These are phyloP conservation scores for Globisporangium nagaii DNA, from an alignment of 352 stramenopile genomes.

Conservation along the genomic window DNA sequence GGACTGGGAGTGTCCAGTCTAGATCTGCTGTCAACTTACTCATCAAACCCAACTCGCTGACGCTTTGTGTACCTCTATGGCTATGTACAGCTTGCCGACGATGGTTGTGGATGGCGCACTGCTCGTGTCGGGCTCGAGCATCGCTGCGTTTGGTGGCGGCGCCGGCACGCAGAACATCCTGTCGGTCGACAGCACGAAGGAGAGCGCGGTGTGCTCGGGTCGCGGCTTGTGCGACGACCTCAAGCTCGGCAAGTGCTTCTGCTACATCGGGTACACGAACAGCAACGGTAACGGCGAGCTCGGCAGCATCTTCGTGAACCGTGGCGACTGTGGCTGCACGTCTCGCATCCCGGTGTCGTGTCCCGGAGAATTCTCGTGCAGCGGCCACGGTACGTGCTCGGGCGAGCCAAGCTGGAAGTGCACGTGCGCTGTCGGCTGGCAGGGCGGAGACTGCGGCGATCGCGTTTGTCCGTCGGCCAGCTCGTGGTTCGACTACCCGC, in stretches of 20 bases:
- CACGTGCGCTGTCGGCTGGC: slow-evolving; percentile 68
- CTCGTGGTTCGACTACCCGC: slow-evolving; percentile 71
- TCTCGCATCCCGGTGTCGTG: slow-evolving; percentile 56
- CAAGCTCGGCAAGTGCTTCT: slow-evolving; percentile 55
- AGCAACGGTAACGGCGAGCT: slow-evolving; percentile 54
- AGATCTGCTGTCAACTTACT: too few relatives aligned
- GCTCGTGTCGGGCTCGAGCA: slow-evolving; percentile 26
- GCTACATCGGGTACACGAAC: slow-evolving; percentile 58
- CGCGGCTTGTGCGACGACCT: slow-evolving; percentile 54
- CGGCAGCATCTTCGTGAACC: slow-evolving; percentile 38
- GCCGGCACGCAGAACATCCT: slow-evolving; percentile 21
- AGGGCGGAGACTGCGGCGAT: slow-evolving; percentile 70
- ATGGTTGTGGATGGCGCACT: slow-evolving; percentile 30
- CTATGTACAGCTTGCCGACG: slow-evolving; percentile 40
- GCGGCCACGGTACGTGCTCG: slow-evolving; percentile 74
- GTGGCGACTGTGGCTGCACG: slow-evolving; percentile 55
- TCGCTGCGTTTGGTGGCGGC: slow-evolving; percentile 18
- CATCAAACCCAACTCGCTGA: too few relatives aligned
- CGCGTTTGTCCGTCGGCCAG: slow-evolving; percentile 41
- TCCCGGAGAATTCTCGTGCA: slow-evolving; percentile 65
- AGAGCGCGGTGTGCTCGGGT: slow-evolving; percentile 61
- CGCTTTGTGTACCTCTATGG: slow-evolving; percentile 5
- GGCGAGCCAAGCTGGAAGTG: slow-evolving; percentile 48
- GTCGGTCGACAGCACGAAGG: slow-evolving; percentile 57
- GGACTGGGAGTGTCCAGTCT: too few relatives aligned